phyloP scores from a whole-genome alignment of 352 stramenopile genomes.

The Phytophthora ohioensis region DNA sequence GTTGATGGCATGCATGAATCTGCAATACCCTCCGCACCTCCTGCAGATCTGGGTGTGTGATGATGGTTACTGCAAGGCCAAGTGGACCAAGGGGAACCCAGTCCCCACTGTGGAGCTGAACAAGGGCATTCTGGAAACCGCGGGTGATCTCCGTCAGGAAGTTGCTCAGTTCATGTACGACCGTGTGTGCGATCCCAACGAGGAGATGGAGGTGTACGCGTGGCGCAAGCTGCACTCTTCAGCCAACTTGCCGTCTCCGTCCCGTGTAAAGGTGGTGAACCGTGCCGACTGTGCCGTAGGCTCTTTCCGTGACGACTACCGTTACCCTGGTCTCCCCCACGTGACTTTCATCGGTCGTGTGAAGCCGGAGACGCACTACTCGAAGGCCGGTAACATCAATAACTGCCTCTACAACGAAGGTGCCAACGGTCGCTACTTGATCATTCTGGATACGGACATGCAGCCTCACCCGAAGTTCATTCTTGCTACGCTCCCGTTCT shows the following conservation, averaged over 20 bases:
- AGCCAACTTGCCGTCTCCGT: constrained; percentile 75
- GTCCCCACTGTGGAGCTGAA: constrained; percentile 79
- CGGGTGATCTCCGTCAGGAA: constrained; percentile 81
- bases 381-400: constrained; percentile 91
- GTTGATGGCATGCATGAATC: constrained; percentile 88
- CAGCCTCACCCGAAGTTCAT: constrained; percentile 84
- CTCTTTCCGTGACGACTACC: constrained; percentile 89
- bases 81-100: constrained; percentile 82
- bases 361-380: constrained; percentile 85
- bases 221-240: constrained; percentile 89
- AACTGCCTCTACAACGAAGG: constrained; percentile 89
- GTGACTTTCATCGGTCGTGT: constrained; percentile 83
- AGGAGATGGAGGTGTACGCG: constrained; percentile 86
- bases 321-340: constrained; percentile 77
- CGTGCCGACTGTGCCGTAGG: constrained; percentile 72
- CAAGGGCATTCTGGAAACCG: constrained; percentile 83
- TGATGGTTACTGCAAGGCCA: constrained; percentile 87
- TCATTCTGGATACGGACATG: constrained; percentile 90
- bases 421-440: constrained; percentile 77
- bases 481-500: constrained; percentile 79
- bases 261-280: constrained; percentile 72
- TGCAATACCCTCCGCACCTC: constrained; percentile 88
- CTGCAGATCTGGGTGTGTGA: constrained; percentile 87
- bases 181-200: constrained; percentile 83
- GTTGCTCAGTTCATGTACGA: constrained; percentile 90